Percentiles rank a stretch among this genome's conserved stretches.
Evolutionary conservation across 1,284 basidiomycete genomes (phyloP).

Genomic region (Ustilago bromivora): DNA sequence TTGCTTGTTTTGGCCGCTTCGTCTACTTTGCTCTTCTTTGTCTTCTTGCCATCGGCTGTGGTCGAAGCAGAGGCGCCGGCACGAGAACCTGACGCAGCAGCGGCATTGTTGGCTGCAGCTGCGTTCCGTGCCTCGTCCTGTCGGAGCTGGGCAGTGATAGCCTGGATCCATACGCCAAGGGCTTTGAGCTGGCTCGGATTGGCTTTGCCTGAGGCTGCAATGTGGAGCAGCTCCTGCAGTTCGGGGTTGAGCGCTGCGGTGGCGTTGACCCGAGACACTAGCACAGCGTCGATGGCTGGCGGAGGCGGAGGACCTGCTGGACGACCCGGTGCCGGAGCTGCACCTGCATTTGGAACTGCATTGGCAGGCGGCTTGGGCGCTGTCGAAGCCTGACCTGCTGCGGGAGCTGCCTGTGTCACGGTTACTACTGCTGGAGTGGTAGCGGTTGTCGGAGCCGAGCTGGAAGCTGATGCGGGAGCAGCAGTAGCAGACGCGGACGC

Average conservation of each 20-base stretch:
- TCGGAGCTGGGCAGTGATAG: conserved; percentile 53
- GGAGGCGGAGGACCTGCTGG: conserved; percentile 45
- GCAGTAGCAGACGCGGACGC: conserved; percentile 4
- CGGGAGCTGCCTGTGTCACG: not conserved
- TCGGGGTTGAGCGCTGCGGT: conserved; percentile 57
- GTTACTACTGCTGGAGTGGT: conserved; percentile 9
- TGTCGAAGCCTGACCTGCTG: conserved; percentile 12
- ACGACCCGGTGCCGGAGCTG: conserved; percentile 16
- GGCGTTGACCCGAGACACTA: conserved; percentile 57
- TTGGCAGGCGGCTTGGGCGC: conserved; percentile 18
- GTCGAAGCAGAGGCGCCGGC: conserved; percentile 20
- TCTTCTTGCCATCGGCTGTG: conserved; percentile 41
- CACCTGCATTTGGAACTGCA: conserved; percentile 6
- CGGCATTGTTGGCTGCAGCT: conserved; percentile 36
- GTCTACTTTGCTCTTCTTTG: conserved; percentile 51
- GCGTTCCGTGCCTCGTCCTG: conserved; percentile 52
- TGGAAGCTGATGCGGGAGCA: conserved; percentile 6
- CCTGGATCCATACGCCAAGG: conserved; percentile 58
- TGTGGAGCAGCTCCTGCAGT: conserved; percentile 57
- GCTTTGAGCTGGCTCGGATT: conserved; percentile 56
- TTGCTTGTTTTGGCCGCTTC: conserved; percentile 46
- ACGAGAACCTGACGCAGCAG: conserved; percentile 28
- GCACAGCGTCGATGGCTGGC: conserved; percentile 54
- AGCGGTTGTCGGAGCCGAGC: conserved; percentile 5
- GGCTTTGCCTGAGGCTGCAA: conserved; percentile 57